A percentile compares a stretch with the other conserved stretches of the same genome.
These are phyloP conservation scores for Gossypium longicalyx DNA, from an alignment of 345 rosid species.

Conservation along the genomic window DNA sequence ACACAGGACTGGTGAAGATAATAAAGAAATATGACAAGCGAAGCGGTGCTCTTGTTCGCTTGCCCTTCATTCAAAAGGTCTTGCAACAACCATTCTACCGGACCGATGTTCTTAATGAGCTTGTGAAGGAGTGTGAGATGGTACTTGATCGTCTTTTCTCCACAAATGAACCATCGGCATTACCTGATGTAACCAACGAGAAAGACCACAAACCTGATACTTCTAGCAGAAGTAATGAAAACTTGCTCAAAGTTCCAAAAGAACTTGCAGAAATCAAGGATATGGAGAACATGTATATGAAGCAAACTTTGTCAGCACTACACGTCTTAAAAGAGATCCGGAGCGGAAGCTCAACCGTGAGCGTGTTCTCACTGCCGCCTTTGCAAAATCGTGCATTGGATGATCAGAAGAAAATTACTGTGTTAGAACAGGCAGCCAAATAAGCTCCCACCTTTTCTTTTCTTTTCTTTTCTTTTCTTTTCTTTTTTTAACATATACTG, in stretches of 20 bases:
- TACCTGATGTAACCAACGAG: not conserved
- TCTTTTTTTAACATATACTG: not conserved
- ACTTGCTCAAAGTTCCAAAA: conserved; percentile 31
- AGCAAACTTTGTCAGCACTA: conserved; percentile 59
- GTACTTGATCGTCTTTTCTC: conserved; percentile 52
- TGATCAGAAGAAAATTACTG: conserved; percentile 53
- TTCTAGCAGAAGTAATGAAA: conserved; percentile 16
- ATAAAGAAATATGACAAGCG: conserved; percentile 83
- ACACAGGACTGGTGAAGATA: conserved; percentile 72
- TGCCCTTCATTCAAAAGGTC: conserved; percentile 72
- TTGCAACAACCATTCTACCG: conserved; percentile 58
- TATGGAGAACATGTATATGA: conserved; percentile 61
- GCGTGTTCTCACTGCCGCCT: conserved; percentile 71
- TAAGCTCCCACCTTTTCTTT: conserved; percentile 15
- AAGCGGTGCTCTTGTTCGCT: conserved; percentile 62
- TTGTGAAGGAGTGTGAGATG: conserved; percentile 70
- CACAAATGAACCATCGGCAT: conserved; percentile 14
- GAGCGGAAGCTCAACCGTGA: conserved; percentile 72
- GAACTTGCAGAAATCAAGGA: conserved; percentile 55
- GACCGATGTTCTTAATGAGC: conserved; percentile 61
- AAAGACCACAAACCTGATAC: conserved; percentile 17
- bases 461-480: not conserved
- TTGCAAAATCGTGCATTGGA: conserved; percentile 45
- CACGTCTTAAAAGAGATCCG: conserved; percentile 67
- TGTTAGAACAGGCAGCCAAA: conserved; percentile 58